Evolutionary conservation across 2,329 filamentous ascomycete species (phyloP), one percentile per base, ranked within the genome.

Genomic region (Pseudogymnoascus sp.): DNA sequence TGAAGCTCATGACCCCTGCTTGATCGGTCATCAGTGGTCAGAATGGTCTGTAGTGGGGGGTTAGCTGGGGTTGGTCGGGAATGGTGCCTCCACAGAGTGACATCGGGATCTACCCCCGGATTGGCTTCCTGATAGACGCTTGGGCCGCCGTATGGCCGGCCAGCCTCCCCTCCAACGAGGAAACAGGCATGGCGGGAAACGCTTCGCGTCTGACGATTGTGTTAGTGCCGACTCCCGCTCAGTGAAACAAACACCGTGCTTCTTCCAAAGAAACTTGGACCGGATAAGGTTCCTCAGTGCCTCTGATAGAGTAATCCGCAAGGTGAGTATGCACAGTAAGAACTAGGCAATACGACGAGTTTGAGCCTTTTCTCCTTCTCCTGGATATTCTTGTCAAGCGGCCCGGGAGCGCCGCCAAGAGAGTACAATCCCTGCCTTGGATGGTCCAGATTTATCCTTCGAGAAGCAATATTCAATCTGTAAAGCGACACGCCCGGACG

Each of bases 101-200:
- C 49, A 55, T 55, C 49, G 49, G 49, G 49, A 55, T 55, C 49
- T 19, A 12, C 28, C 49, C 49, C 49, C 49, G 49, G 49, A 55
- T 55, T 55, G 49, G 49, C 49, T 33, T 55, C 49, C 12, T 55
- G 49, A 55, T 55, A 55, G 49, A 55, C 49, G 49, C 49, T 55
- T 55, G 49, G 49, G 49, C 28, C 28, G 28, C 49, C 49, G 28
- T 19, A 55, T 33, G 49, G 28, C 28, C n/a, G 28, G 49, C 49
- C 49, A 55, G 49, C 28, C 49, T 55, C 49, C 28, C 28, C 49
- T 33, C 16, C 49, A 33, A 33, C n/a, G 4, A 12, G 9, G 28
- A 33, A 55, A 55, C 28, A 33, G 16, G 49, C 16, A 55, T 14
- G 16, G 49, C n/a, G 49, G 49, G 49, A 55, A 55, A 33, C 49